Percentiles rank a stretch among this genome's conserved stretches.
These are phyloP conservation scores for Spirogloea muscicola DNA, from an alignment of 139 green algal species.

Conservation along the genomic window DNA sequence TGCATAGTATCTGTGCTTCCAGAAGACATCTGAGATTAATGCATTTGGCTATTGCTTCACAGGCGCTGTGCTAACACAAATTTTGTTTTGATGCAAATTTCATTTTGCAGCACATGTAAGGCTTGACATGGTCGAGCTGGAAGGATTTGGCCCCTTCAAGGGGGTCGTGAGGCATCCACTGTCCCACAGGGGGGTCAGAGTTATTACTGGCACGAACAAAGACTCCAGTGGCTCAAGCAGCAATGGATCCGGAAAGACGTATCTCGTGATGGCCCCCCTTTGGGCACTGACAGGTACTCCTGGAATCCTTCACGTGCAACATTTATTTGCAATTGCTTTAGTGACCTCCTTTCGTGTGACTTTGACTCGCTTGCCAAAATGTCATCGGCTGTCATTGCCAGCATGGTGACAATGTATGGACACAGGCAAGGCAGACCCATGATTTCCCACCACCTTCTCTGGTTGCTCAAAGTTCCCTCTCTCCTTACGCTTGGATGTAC, in stretches of 20 bases:
- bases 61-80: background rate
- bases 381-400: background rate
- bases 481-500: too few species aligned
- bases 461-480: too few species aligned
- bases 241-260: constrained; percentile 75
- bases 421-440: too few species aligned
- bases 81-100: background rate
- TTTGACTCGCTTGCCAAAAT: background rate
- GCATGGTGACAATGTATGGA: background rate
- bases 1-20: too few species aligned
- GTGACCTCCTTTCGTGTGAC: background rate
- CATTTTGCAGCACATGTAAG: constrained; percentile 44
- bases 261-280: constrained; percentile 75
- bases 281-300: constrained; percentile 78
- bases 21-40: too few species aligned
- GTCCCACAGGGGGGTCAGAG: constrained; percentile 57
- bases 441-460: too few species aligned
- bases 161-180: constrained; percentile 59
- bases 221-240: constrained; percentile 54
- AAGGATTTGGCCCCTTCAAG: constrained; percentile 80
- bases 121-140: constrained; percentile 61
- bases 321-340: background rate
- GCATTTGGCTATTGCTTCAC: too few species aligned
- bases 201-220: constrained; percentile 69
- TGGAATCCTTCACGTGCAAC: background rate